These are phyloP conservation scores for Escallonia herrerae DNA, from an alignment of 129 eudicot genomes.

Conservation along the genomic window DNA sequence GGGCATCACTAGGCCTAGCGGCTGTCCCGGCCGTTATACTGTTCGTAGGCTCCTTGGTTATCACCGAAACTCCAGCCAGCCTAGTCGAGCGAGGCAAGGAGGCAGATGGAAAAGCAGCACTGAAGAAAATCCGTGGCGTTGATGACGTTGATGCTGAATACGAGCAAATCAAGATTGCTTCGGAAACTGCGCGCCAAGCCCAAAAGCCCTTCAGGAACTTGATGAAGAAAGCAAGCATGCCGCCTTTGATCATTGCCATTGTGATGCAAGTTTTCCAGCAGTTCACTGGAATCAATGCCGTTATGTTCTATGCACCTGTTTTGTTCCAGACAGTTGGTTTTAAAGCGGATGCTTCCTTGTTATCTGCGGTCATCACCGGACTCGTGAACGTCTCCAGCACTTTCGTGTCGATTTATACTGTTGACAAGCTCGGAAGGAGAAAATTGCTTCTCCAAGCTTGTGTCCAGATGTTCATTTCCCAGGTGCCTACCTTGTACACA, in stretches of 20 bases:
- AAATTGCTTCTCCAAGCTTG: constrained; percentile 39
- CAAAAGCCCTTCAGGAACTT: constrained; percentile 28
- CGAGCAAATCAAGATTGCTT: constrained; percentile 15
- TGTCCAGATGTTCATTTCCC: constrained; percentile 36
- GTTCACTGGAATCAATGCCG: constrained; percentile 41
- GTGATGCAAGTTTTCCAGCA: constrained; percentile 39
- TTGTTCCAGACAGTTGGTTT: constrained; percentile 37
- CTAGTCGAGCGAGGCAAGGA: constrained; percentile 14
- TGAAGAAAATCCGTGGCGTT: constrained; percentile 31
- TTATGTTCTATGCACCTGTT: constrained; percentile 39
- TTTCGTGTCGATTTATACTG: constrained; percentile 19
- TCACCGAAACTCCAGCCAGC: constrained; percentile 27
- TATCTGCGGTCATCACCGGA: constrained; percentile 36
- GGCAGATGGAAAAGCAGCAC: constrained; percentile 18
- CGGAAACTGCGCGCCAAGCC: constrained; percentile 16
- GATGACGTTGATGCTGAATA: constrained; percentile 29
- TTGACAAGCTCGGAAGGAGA: constrained; percentile 27
- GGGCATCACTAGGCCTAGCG: constrained; percentile 23
- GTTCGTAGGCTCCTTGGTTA: constrained; percentile 13
- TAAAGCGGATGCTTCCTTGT: constrained; percentile 21
- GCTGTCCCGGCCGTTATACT: constrained; percentile 19
- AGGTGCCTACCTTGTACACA: constrained; percentile 10
- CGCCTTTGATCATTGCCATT: constrained; percentile 17
- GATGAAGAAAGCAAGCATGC: constrained; percentile 15
- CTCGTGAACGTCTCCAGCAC: constrained; percentile 25